Evolutionary conservation across 495 filamentous ascomycete species (phyloP).

Genomic region (Penicillium soppii): DNA sequence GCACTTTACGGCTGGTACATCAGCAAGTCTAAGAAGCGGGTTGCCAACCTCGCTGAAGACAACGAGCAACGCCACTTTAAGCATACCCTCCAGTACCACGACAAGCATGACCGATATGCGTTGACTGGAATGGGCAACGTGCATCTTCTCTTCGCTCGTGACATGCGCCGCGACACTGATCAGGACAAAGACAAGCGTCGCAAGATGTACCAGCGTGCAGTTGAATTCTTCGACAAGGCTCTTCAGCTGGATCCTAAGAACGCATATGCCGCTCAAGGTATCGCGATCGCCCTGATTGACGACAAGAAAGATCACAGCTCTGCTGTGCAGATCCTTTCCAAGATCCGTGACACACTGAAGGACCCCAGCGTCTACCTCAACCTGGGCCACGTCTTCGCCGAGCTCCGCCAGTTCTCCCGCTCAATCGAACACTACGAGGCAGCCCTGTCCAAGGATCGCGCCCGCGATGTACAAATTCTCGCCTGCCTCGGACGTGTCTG

Average conservation of each 20-base stretch:
- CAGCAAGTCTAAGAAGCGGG: conserved; percentile 75
- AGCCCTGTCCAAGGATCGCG: conserved; percentile 80
- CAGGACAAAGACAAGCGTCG: conserved; percentile 85
- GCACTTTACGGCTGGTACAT: conserved; percentile 94
- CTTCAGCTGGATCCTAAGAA: conserved; percentile 89
- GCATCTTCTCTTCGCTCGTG: conserved; percentile 78
- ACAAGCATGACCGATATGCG: conserved; percentile 96
- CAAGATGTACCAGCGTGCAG: conserved; percentile 81
- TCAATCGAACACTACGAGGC: conserved; percentile 91
- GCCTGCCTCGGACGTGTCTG: conserved; percentile 94
- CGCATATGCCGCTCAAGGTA: conserved; percentile 92
- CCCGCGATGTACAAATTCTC: conserved; percentile 75
- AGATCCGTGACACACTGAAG: conserved; percentile 82
- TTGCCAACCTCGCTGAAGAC: conserved; percentile 80
- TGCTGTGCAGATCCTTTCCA: conserved; percentile 82
- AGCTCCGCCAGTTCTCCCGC: conserved; percentile 81
- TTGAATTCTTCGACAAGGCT: conserved; percentile 98
- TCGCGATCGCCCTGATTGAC: conserved; percentile 90
- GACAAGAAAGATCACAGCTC: conserved; percentile 82
- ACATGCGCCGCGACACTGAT: conserved; percentile 90
- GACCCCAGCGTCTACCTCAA: conserved; percentile 87
- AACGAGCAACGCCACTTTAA: conserved; percentile 92
- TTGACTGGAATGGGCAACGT: conserved; percentile 96
- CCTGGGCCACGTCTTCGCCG: conserved; percentile 86
- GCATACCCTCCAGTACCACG: conserved; percentile 87